phyloP scores from a whole-genome alignment of 2,329 filamentous ascomycete genomes.

The Cladosporium sp. region DNA sequence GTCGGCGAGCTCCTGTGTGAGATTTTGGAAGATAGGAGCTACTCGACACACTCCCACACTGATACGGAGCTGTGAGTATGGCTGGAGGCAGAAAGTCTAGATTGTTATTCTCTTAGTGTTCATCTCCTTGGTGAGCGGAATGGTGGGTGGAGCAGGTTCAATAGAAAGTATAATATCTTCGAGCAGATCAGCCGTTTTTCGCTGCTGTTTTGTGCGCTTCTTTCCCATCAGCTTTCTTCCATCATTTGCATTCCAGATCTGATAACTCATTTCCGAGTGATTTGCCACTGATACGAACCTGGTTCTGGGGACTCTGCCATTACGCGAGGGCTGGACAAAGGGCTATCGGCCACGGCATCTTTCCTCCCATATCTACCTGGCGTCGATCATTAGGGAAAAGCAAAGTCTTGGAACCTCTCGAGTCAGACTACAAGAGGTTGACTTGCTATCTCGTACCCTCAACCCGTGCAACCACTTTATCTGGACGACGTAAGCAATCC shows the following conservation, averaged over 20 bases:
- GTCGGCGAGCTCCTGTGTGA: constrained; percentile 1
- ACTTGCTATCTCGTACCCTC: constrained; percentile 4
- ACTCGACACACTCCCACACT: background rate
- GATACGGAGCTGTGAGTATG: background rate
- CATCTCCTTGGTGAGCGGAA: background rate
- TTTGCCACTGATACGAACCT: constrained; percentile 1
- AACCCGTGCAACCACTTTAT: background rate
- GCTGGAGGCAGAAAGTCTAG: background rate
- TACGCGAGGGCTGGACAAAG: background rate
- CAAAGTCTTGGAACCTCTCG: background rate
- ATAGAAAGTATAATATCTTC: background rate
- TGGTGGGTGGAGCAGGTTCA: background rate
- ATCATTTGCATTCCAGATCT: background rate
- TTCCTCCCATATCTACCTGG: background rate
- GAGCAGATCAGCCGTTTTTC: background rate
- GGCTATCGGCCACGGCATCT: background rate
- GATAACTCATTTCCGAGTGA: background rate
- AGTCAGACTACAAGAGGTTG: background rate
- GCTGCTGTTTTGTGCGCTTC: background rate
- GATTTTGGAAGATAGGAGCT: background rate
- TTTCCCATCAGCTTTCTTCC: background rate
- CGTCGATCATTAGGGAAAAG: background rate
- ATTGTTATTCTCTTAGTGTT: background rate
- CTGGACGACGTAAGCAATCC: background rate
- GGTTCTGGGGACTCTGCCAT: background rate